Percentiles rank a stretch among this genome's conserved stretches.
phyloP scores from a whole-genome alignment of 192 early-diverging fungal species.

The Umbelopsis ramanniana region DNA sequence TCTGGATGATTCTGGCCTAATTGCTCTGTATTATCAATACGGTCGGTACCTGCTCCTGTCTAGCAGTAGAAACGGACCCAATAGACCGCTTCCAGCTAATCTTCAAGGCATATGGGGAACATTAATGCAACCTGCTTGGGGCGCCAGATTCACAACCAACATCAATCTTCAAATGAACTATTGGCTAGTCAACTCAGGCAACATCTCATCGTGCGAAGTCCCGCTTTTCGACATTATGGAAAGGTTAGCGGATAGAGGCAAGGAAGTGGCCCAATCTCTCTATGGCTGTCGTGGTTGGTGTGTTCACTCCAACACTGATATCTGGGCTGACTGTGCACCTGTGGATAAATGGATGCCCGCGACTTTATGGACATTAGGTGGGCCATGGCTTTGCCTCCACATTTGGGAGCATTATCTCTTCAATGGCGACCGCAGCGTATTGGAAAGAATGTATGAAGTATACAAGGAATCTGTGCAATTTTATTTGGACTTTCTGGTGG shows the following conservation, averaged over 20 bases:
- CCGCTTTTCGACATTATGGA: conserved; percentile 8
- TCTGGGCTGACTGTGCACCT: conserved; percentile 6
- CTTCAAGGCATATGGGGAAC: conserved; percentile 9
- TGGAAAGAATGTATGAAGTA: background rate
- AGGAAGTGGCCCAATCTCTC: background rate
- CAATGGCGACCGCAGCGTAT: background rate
- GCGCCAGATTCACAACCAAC: conserved; percentile 3
- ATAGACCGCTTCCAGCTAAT: background rate
- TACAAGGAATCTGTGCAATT: background rate
- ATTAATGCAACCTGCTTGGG: background rate
- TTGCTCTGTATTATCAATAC: background rate
- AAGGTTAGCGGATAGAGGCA: background rate
- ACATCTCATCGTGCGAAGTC: background rate
- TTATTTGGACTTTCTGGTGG: background rate
- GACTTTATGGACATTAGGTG: background rate
- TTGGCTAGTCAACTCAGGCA: background rate
- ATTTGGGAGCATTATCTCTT: conserved; percentile 4
- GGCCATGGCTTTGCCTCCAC: conserved; percentile 2
- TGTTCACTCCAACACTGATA: conserved; percentile 6
- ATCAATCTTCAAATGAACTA: conserved; percentile 9
- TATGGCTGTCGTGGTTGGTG: conserved; percentile 9
- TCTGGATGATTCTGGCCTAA: background rate
- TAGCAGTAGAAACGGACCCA: background rate
- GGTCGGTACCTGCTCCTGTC: background rate
- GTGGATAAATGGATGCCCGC: background rate